Conservation (phyloP, 2,329 filamentous ascomycete genomes). For the Cryphonectria parasitica region DNA sequence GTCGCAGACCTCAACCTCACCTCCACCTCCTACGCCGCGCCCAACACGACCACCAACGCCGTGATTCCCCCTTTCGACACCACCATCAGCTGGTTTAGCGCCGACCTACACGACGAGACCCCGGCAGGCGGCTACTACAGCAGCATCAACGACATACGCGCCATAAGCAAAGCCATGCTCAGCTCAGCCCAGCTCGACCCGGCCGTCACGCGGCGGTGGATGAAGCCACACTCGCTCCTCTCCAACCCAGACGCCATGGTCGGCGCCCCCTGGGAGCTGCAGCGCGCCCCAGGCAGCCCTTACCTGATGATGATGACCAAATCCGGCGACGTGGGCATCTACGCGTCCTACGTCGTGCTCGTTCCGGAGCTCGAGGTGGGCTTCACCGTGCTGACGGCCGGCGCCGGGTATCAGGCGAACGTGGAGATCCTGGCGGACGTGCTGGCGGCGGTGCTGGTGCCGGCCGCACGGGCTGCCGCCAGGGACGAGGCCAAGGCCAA, state of each 20-base stretch:
- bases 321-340: conserved; percentile 38
- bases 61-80: conserved; percentile 31
- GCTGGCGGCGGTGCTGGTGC: conserved; percentile 36
- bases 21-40: conserved; percentile 34
- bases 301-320: conserved; percentile 34
- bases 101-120: conserved; percentile 33
- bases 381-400: conserved; percentile 39
- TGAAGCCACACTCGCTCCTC: conserved; percentile 45
- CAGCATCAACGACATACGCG: conserved; percentile 45
- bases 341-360: conserved; percentile 40
- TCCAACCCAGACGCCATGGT: conserved; percentile 43
- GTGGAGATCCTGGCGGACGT: conserved; percentile 36
- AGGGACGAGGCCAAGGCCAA: conserved; percentile 35
- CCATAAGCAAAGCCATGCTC: conserved; percentile 49
- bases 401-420: conserved; percentile 34
- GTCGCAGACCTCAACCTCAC: conserved; percentile 39
- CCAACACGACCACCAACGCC: conserved; percentile 29
- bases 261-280: conserved; percentile 45
- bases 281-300: conserved; percentile 15
- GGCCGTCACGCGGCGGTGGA: conserved; percentile 46
- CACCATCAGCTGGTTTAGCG: conserved; percentile 33
- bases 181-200: conserved; percentile 41
- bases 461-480: conserved; percentile 37
- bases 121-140: conserved; percentile 49
- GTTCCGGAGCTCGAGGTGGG: conserved; percentile 42